phyloP scores from a whole-genome alignment of 345 rosid species.

The Viola odorata region DNA sequence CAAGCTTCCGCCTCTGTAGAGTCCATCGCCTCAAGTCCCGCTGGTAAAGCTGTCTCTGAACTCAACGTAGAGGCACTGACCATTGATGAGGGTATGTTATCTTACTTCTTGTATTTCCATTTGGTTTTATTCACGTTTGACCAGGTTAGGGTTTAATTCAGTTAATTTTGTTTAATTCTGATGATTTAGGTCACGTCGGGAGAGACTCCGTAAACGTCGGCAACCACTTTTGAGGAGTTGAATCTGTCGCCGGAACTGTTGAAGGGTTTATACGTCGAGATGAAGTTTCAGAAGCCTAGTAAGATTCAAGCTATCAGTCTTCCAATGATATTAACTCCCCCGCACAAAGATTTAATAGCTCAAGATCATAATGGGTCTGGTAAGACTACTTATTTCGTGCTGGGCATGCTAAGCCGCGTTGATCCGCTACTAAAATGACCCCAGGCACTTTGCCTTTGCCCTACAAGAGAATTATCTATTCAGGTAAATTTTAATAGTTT shows the following conservation, averaged over 20 bases:
- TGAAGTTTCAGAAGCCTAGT: conserved; percentile 91
- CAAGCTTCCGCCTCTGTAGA: conserved; percentile 10
- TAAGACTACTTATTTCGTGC: conserved; percentile 92
- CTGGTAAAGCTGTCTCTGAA: conserved; percentile 25
- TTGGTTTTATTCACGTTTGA: neutral
- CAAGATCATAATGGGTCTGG: conserved; percentile 99
- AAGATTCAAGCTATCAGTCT: conserved; percentile 88
- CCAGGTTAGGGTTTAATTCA: conserved; percentile 6
- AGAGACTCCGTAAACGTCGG: conserved; percentile 81
- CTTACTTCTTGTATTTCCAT: neutral
- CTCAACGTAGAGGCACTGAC: conserved; percentile 40
- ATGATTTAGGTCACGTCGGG: conserved; percentile 56
- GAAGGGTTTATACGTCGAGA: conserved; percentile 85
- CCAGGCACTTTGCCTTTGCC: conserved; percentile 94
- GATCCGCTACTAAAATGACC: conserved; percentile 51
- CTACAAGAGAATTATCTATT: conserved; percentile 85
- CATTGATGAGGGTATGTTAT: conserved; percentile 45
- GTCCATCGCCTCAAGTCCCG: conserved; percentile 22
- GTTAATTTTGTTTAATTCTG: neutral
- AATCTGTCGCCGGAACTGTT: conserved; percentile 65
- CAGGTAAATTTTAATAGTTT: conserved; percentile 43
- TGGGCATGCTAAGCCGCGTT: conserved; percentile 89
- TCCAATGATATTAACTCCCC: conserved; percentile 92
- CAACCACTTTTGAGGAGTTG: conserved; percentile 73
- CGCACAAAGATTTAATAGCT: conserved; percentile 72